Evolutionary conservation across 108 stramenopile genomes (phyloP).

Genomic region (Thalassiosira profunda): DNA sequence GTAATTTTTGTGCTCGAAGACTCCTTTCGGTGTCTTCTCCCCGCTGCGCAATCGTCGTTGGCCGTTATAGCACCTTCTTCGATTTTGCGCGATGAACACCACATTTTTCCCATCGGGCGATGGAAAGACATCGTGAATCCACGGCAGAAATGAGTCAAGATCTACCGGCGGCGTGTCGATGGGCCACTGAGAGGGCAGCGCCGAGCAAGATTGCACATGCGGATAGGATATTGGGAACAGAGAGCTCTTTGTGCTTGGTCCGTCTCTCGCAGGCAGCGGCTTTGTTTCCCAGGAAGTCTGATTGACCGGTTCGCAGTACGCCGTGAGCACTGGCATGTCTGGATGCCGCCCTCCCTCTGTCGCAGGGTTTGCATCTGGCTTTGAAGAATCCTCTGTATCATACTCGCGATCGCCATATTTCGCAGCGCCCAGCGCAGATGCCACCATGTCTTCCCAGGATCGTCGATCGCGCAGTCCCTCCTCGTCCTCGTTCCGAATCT

Average conservation of each 20-base stretch:
- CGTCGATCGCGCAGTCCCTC: constrained; percentile 31
- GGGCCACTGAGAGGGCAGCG: constrained; percentile 69
- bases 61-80: constrained; percentile 69
- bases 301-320: constrained; percentile 49
- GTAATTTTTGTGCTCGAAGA: constrained; percentile 19
- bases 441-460: constrained; percentile 22
- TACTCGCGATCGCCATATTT: constrained; percentile 39
- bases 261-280: constrained; percentile 26
- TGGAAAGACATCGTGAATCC: constrained; percentile 95
- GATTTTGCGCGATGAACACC: constrained; percentile 91
- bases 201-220: constrained; percentile 28
- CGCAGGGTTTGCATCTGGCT: neutral
- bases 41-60: constrained; percentile 3
- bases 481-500: neutral
- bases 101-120: constrained; percentile 76
- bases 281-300: constrained; percentile 47
- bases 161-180: constrained; percentile 71
- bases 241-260: constrained; percentile 1
- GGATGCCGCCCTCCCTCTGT: constrained; percentile 7
- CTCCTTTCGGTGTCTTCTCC: constrained; percentile 29
- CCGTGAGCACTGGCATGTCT: constrained; percentile 43
- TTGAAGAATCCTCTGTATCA: constrained; percentile 3
- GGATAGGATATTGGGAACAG: constrained; percentile 29
- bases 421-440: constrained; percentile 28
- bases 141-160: constrained; percentile 87